These are phyloP conservation scores for Sclerotinia minor DNA, from an alignment of 2,329 filamentous ascomycete genomes.

Conservation along the genomic window DNA sequence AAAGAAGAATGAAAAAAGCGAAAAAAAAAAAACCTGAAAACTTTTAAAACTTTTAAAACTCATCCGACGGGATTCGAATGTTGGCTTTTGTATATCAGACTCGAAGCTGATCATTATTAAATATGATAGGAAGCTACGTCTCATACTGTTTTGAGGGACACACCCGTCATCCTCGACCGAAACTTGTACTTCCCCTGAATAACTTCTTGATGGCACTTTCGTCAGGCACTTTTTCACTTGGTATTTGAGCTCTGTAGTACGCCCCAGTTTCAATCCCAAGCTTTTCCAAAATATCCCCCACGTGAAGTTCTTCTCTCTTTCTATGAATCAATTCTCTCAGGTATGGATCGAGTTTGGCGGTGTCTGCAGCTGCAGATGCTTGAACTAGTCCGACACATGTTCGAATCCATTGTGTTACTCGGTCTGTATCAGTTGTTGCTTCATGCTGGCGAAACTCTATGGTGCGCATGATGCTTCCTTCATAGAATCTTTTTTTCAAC, in stretches of 20 bases:
- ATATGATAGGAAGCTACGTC: neutral
- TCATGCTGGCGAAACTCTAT: conserved; percentile 39
- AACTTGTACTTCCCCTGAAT: neutral
- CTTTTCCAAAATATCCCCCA: conserved; percentile 1
- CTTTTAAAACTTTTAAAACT: too few species aligned
- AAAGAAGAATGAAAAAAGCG: too few species aligned
- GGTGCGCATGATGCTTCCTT: conserved; percentile 25
- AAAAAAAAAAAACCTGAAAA: too few species aligned
- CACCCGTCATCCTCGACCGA: neutral
- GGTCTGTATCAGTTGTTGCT: conserved; percentile 27
- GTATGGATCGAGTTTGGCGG: neutral
- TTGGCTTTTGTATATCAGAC: neutral
- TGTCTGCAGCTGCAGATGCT: neutral
- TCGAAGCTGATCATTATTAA: neutral
- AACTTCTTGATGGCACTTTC: neutral
- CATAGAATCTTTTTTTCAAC: neutral
- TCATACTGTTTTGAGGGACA: neutral
- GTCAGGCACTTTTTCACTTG: neutral
- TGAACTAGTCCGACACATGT: conserved; percentile 28
- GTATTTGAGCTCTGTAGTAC: conserved; percentile 1
- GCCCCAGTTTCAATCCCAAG: neutral
- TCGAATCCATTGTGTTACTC: conserved; percentile 30
- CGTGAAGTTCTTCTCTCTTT: neutral
- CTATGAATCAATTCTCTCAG: neutral
- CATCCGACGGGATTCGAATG: too few species aligned